Evolutionary conservation across 1,139 yeast species (phyloP), one percentile per base, ranked within the genome.

Genomic region (Pichia sp.): DNA sequence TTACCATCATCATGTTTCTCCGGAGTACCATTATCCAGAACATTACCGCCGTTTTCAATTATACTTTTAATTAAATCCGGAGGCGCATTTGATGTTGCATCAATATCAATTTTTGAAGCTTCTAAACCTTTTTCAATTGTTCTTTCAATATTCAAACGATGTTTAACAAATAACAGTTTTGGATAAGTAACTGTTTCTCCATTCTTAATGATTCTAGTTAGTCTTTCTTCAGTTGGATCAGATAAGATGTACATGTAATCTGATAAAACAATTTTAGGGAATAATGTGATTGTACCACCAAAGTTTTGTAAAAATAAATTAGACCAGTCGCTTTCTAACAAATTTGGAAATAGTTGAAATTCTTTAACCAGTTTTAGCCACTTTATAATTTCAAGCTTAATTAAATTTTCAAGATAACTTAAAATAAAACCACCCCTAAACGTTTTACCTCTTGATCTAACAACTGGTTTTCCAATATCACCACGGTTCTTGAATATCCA

Each of bases 401-500:
- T 69, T 45, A 80, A 65, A 48, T 79, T 84, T 53, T 84, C 93
- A 24, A 78, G 52, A 0, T 89, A 87, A 9, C 89, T 74, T 3
- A 83, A 80, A 21, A 84, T 57, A 50, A 84, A 83, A 2, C 93
- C 94, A 9, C 94, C 94, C 52, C 93, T 65, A 52, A 83, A 72
- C 4, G 78, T 76, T 33, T 61, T 59, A 1, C 76, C 74, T 41
- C 59, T 75, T n/a, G 81, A 61, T 46, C 82, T 70, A 0, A 84
- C 73, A 14, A 84, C 86, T 0, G 94, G 94, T 42, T 83, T 67
- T 0, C 94, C 94, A 21, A 83, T 86, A 1, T 87, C 77, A 2
- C 94, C 94, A 51, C 81, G 74, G 15, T 91, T 88, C 4, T 89
- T 84, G 57, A 77, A 84, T 53, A 80, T 80, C 61, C 84, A 84